These are phyloP conservation scores for Leccinum broughii DNA, from an alignment of 768 basidiomycete genomes.

Conservation along the genomic window DNA sequence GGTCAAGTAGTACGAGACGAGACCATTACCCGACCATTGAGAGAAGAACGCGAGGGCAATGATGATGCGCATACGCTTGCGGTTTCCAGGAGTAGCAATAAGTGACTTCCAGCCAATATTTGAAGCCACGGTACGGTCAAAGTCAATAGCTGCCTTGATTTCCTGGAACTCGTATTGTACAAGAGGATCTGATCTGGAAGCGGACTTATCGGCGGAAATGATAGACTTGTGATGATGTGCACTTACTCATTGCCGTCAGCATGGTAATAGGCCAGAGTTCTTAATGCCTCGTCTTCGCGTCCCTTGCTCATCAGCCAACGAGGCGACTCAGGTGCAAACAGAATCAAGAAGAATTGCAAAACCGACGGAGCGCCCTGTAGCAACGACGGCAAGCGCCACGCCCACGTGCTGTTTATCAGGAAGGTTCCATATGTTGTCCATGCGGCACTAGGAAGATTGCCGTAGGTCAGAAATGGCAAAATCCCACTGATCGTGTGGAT, in stretches of 20 bases:
- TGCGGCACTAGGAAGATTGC: conserved; percentile 50
- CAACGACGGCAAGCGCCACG: conserved; percentile 81
- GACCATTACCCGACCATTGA: conserved; percentile 84
- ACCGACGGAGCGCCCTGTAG: conserved; percentile 72
- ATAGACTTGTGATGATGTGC: background rate
- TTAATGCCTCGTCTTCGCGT: conserved; percentile 63
- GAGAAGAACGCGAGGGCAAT: conserved; percentile 81
- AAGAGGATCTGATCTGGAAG: conserved; percentile 55
- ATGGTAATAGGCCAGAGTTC: conserved; percentile 80
- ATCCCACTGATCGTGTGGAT: background rate
- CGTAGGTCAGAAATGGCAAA: background rate
- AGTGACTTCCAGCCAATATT: conserved; percentile 73
- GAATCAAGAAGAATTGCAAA: conserved; percentile 63
- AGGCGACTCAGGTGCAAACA: conserved; percentile 79
- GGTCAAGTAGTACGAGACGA: conserved; percentile 81
- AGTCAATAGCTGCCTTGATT: conserved; percentile 74
- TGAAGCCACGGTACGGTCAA: conserved; percentile 58
- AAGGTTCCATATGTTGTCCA: conserved; percentile 86
- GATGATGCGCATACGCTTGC: conserved; percentile 75
- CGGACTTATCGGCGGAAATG: background rate
- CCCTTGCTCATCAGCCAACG: conserved; percentile 82
- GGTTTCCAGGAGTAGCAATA: conserved; percentile 66
- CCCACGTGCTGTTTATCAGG: conserved; percentile 64
- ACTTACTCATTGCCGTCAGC: conserved; percentile 66
- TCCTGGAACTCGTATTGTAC: conserved; percentile 76